A percentile compares a stretch with the other conserved stretches of the same genome.
Conservation (phyloP, 106 monocot species). For the Dendrobium chrysotoxum region DNA sequence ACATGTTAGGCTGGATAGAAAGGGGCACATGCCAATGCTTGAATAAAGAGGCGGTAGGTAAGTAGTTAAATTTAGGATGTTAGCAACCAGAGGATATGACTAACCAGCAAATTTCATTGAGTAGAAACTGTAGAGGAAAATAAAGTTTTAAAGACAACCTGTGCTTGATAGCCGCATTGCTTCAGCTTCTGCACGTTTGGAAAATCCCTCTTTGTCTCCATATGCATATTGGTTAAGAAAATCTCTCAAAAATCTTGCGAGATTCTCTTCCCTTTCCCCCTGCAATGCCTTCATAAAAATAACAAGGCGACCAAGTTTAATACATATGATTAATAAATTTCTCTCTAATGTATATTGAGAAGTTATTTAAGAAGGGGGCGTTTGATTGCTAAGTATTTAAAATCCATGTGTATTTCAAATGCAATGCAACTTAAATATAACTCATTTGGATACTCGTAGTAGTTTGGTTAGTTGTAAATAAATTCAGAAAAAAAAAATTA, state of each 20-base stretch:
- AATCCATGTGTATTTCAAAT: too few species aligned
- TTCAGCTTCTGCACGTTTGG: conserved; percentile 52
- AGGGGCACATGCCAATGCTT: neutral
- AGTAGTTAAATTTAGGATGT: neutral
- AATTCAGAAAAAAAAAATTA: too few species aligned
- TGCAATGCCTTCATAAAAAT: conserved; percentile 48
- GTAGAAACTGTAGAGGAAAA: neutral
- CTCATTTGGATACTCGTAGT: too few species aligned
- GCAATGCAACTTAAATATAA: too few species aligned
- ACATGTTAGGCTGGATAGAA: too few species aligned
- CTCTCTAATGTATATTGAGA: neutral
- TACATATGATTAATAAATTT: neutral
- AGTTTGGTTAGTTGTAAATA: too few species aligned
- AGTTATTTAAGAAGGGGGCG: neutral
- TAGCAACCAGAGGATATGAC: neutral
- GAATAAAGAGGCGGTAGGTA: neutral
- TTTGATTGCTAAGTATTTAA: too few species aligned
- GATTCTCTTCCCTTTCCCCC: conserved; percentile 75
- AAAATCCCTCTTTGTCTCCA: conserved; percentile 68
- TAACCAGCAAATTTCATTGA: neutral
- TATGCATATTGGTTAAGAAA: conserved; percentile 59
- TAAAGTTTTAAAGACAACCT: conserved; percentile 20
- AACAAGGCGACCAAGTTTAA: neutral
- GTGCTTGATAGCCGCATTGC: conserved; percentile 54
- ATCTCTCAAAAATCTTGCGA: conserved; percentile 53